phyloP scores from a whole-genome alignment of 1,139 yeast genomes.

The Lodderomyces metapsilosis region DNA sequence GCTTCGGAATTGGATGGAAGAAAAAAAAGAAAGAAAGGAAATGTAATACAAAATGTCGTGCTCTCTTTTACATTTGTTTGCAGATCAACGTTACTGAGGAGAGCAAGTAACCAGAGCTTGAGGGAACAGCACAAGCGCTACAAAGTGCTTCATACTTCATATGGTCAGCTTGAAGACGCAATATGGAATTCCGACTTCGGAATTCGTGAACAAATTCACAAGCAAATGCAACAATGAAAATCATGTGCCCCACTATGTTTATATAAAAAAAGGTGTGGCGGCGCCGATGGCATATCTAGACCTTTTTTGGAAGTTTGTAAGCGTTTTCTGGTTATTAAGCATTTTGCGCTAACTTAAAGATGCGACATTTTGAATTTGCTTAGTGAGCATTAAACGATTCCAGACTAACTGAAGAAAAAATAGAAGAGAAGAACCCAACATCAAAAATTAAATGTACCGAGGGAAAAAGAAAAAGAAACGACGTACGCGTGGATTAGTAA shows the following conservation, averaged over 20 bases:
- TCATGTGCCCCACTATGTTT: too few relatives aligned
- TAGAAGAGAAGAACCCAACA: background rate
- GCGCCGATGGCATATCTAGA: background rate
- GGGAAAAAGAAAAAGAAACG: background rate
- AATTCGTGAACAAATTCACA: background rate
- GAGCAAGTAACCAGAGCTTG: too few relatives aligned
- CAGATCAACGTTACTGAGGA: background rate
- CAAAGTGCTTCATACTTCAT: too few relatives aligned
- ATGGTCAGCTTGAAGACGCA: too few relatives aligned
- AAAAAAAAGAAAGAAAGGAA: background rate
- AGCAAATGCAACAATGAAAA: background rate
- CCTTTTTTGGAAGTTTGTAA: too few relatives aligned
- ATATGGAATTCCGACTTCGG: background rate
- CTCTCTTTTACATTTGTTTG: background rate
- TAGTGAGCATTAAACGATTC: constrained; percentile 1
- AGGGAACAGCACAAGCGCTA: too few relatives aligned
- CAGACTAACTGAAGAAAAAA: background rate
- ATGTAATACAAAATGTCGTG: background rate
- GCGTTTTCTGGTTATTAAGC: too few relatives aligned
- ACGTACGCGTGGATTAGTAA: background rate
- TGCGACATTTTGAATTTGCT: too few relatives aligned
- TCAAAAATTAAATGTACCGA: background rate
- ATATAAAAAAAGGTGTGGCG: too few relatives aligned
- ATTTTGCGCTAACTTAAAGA: too few relatives aligned
- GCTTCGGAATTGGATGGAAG: background rate